phyloP scores from a whole-genome alignment of 176 grass and related monocot species.

The Carex cristatella region DNA sequence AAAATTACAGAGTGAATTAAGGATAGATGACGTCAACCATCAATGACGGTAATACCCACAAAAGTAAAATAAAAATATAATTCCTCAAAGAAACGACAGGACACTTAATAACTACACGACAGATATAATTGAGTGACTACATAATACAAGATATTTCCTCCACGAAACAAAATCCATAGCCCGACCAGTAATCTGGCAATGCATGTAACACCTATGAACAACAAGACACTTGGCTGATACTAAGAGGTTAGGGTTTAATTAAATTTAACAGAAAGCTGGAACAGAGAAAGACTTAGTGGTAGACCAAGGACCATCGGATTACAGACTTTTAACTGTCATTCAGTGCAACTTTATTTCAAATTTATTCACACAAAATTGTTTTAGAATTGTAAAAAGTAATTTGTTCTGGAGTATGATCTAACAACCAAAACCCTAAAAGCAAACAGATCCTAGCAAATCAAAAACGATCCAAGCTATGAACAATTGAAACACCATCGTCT shows the following conservation, averaged over 20 bases:
- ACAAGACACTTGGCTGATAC: neutral
- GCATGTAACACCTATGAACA: neutral
- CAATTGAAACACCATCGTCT: neutral
- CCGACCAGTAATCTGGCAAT: neutral
- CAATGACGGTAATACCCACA: neutral
- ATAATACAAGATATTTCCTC: neutral
- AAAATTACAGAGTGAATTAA: conserved; percentile 1
- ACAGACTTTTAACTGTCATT: neutral
- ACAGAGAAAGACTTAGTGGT: neutral
- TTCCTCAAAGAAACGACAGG: neutral
- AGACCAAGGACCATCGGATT: neutral
- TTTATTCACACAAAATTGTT: neutral
- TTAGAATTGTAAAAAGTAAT: neutral
- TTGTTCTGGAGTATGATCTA: conserved; percentile 13
- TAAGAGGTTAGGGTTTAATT: neutral
- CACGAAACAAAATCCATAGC: neutral
- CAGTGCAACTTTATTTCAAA: neutral
- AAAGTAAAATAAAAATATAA: neutral
- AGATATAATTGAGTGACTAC: neutral
- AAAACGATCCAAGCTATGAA: neutral
- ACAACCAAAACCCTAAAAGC: neutral
- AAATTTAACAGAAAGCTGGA: neutral
- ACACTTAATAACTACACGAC: neutral
- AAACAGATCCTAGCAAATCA: conserved; percentile 17
- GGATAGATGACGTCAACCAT: neutral